These are phyloP conservation scores for Camellia sinensis DNA, from an alignment of 148 eudicot genomes.

Conservation along the genomic window DNA sequence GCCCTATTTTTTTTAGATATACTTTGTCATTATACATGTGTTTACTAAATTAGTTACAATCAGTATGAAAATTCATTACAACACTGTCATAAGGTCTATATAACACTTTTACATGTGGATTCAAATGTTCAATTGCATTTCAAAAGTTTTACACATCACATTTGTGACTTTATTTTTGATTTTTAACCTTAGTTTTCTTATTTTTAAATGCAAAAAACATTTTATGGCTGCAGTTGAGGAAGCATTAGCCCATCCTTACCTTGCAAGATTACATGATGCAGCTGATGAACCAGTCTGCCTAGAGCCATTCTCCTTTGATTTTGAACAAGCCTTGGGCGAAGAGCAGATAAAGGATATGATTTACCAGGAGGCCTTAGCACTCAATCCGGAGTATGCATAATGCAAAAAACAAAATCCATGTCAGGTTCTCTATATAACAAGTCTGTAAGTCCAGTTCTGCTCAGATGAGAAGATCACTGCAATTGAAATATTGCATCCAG, in stretches of 20 bases:
- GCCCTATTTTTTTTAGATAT: neutral
- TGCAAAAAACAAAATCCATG: too few relatives aligned
- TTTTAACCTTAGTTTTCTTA: neutral
- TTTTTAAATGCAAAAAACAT: neutral
- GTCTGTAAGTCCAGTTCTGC: neutral
- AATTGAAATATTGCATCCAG: neutral
- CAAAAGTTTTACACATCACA: neutral
- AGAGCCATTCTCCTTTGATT: constrained; percentile 72
- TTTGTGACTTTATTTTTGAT: neutral
- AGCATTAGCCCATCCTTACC: constrained; percentile 81
- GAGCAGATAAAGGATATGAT: constrained; percentile 93
- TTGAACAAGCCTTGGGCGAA: constrained; percentile 72
- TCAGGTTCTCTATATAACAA: neutral
- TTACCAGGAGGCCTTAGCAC: constrained; percentile 65
- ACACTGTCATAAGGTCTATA: neutral
- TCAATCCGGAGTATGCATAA: constrained; percentile 58
- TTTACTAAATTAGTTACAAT: neutral
- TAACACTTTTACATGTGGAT: neutral
- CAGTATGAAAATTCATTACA: neutral
- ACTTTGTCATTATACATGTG: neutral
- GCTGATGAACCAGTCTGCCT: constrained; percentile 81
- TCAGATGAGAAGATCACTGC: neutral
- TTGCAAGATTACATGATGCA: constrained; percentile 67
- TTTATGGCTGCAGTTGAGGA: constrained; percentile 64
- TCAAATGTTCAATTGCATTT: neutral